Conservation (phyloP, 106 monocot genomes). For the Dioscorea dumetorum region DNA sequence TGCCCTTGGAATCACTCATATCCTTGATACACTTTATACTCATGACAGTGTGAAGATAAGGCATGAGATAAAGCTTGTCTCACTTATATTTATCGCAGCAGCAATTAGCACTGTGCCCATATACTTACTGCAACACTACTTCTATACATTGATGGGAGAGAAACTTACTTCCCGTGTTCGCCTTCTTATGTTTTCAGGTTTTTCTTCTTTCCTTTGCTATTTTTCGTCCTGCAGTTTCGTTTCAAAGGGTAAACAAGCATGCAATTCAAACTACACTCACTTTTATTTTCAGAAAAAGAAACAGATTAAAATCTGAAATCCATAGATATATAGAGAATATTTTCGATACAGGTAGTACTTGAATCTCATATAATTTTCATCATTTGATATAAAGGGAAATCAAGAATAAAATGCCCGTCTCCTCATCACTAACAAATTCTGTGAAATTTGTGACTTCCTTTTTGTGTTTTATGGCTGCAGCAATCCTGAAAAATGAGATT, state of each 20-base stretch:
- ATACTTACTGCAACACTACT: conserved; percentile 34
- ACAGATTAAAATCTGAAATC: too few relatives aligned
- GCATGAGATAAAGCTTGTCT: conserved; percentile 21
- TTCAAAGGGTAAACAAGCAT: too few relatives aligned
- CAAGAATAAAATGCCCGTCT: too few relatives aligned
- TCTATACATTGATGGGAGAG: conserved; percentile 38
- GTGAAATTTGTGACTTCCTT: too few relatives aligned
- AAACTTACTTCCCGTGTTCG: conserved; percentile 29
- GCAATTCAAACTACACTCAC: too few relatives aligned
- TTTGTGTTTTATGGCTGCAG: conserved; percentile 9
- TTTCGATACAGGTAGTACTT: too few relatives aligned
- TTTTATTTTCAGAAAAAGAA: neutral
- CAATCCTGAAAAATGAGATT: conserved; percentile 29
- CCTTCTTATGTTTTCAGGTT: conserved; percentile 29
- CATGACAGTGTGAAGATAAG: conserved; percentile 16
- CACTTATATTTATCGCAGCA: conserved; percentile 33
- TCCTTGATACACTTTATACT: conserved; percentile 20
- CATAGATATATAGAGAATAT: too few relatives aligned
- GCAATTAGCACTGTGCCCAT: conserved; percentile 24
- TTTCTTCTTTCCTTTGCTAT: neutral
- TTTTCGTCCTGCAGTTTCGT: neutral
- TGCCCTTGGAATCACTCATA: conserved; percentile 31
- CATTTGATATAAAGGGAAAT: too few relatives aligned
- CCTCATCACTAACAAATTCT: too few relatives aligned
- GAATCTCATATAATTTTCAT: too few relatives aligned